A percentile compares a stretch with the other conserved stretches of the same genome.
These are phyloP conservation scores for Nicotiana knightiana DNA, from an alignment of 257 asterid species.

Conservation along the genomic window DNA sequence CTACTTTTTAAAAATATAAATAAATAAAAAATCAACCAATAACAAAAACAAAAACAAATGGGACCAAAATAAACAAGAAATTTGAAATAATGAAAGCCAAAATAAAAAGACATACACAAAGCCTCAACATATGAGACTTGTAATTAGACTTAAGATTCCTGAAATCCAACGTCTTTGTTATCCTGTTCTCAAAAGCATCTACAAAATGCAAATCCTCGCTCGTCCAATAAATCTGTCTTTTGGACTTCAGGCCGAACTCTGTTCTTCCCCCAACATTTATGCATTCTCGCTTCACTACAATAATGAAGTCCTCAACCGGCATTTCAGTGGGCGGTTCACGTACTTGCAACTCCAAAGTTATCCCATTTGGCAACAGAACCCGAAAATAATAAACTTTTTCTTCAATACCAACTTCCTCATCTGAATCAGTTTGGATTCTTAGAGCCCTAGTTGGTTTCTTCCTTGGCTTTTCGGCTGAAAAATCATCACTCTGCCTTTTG, in stretches of 20 bases:
- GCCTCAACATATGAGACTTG: constrained; percentile 34
- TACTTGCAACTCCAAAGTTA: constrained; percentile 34
- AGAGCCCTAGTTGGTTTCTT: constrained; percentile 17
- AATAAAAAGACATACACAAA: constrained; percentile 33
- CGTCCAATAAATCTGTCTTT: constrained; percentile 40
- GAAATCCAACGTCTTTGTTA: constrained; percentile 23
- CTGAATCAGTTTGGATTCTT: background rate
- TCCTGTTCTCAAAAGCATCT: constrained; percentile 30
- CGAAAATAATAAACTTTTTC: constrained; percentile 27
- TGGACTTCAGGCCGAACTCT: background rate
- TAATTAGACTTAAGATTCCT: constrained; percentile 20
- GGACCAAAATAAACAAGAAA: background rate
- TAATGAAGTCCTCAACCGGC: constrained; percentile 31
- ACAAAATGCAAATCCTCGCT: constrained; percentile 34
- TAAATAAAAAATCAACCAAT: background rate
- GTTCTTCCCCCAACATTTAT: background rate
- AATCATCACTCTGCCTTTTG: constrained; percentile 36
- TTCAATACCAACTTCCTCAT: background rate
- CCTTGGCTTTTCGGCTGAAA: constrained; percentile 13
- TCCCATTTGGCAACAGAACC: constrained; percentile 53
- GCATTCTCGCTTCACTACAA: constrained; percentile 21
- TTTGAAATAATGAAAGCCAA: background rate
- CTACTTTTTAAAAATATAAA: too few species aligned
- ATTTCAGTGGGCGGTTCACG: constrained; percentile 13
- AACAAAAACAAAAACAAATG: constrained; percentile 1